Evolutionary conservation across 2,329 filamentous ascomycete genomes (phyloP).

Genomic region (Emergomyces africanus): DNA sequence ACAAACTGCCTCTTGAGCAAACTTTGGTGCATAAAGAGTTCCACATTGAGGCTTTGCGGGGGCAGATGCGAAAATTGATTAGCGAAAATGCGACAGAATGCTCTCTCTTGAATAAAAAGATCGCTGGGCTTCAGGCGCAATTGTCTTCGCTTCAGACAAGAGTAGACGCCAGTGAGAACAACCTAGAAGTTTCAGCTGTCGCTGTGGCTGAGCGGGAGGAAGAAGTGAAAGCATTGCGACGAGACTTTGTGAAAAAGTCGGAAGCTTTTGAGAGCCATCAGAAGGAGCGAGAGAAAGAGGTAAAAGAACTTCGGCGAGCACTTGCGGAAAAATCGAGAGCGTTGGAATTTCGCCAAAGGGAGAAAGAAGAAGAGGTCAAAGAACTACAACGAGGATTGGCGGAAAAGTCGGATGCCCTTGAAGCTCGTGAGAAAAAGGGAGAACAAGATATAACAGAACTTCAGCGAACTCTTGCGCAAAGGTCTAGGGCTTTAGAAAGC

Average conservation of each 20-base stretch:
- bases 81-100: not conserved
- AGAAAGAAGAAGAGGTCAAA: not conserved
- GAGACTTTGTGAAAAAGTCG: not conserved
- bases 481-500: not conserved
- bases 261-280: not conserved
- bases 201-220: not conserved
- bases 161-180: not conserved
- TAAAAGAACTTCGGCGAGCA: not conserved
- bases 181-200: not conserved
- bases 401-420: not conserved
- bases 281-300: not conserved
- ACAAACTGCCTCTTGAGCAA: not conserved
- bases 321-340: not conserved
- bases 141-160: not conserved
- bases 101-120: not conserved
- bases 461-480: not conserved
- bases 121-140: not conserved
- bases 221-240: not conserved
- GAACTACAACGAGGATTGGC: not conserved
- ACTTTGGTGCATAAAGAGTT: conserved; percentile 1
- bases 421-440: not conserved
- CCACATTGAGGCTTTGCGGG: not conserved
- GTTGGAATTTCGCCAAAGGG: not conserved
- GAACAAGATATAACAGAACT: not conserved
- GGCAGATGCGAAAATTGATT: not conserved